phyloP scores from a whole-genome alignment of 306 rosid species.

The Acacia acuminata region DNA sequence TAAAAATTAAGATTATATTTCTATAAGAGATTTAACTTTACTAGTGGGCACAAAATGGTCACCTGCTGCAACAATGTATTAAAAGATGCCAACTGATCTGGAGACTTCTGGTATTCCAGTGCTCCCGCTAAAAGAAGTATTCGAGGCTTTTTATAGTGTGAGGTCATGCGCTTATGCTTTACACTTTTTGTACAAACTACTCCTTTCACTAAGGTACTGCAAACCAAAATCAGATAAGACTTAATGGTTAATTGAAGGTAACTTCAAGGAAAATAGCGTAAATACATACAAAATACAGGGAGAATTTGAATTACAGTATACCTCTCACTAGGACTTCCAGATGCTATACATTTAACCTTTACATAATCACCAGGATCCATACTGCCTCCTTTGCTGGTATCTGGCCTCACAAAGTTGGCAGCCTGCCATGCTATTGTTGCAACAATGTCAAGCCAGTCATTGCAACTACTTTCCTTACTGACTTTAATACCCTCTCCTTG shows the following conservation, averaged over 20 bases:
- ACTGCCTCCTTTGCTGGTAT: constrained; percentile 94
- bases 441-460: constrained; percentile 86
- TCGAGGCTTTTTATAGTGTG: constrained; percentile 84
- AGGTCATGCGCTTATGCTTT: constrained; percentile 98
- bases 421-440: constrained; percentile 88
- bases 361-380: constrained; percentile 97
- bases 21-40: not conserved
- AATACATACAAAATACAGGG: not conserved
- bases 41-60: not conserved
- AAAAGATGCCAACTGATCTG: constrained; percentile 58
- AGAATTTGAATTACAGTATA: constrained; percentile 36
- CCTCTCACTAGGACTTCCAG: constrained; percentile 90
- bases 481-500: constrained; percentile 74
- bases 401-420: constrained; percentile 91
- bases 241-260: constrained; percentile 12
- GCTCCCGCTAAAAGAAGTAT: constrained; percentile 76
- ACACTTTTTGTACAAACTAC: constrained; percentile 94
- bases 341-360: constrained; percentile 85
- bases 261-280: not conserved
- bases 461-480: constrained; percentile 59
- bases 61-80: constrained; percentile 69
- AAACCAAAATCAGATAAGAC: constrained; percentile 31
- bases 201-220: constrained; percentile 83
- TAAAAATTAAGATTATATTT: not conserved
- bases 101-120: constrained; percentile 65